These are phyloP conservation scores for Tephrocybe sp. DNA, from an alignment of 768 basidiomycete genomes.

Conservation along the genomic window DNA sequence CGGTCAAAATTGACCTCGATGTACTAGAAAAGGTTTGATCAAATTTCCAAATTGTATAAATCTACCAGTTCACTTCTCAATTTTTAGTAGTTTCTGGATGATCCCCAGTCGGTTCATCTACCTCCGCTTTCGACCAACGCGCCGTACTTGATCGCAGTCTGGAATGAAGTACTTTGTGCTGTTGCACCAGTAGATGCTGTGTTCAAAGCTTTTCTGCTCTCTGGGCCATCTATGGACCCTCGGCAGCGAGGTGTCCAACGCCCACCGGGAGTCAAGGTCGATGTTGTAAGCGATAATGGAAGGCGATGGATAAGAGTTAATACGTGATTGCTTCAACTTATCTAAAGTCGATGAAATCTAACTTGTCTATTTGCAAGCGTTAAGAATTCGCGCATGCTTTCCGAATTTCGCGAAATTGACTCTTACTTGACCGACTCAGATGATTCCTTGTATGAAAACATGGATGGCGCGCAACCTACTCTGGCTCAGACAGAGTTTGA, in stretches of 20 bases:
- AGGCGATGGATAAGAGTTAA: constrained; percentile 82
- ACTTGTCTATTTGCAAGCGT: constrained; percentile 43
- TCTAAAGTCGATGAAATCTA: background rate
- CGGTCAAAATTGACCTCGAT: constrained; percentile 45
- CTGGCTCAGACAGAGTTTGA: constrained; percentile 57
- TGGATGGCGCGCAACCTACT: constrained; percentile 43
- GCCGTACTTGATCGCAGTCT: constrained; percentile 78
- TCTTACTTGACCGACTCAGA: constrained; percentile 70
- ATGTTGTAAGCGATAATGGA: constrained; percentile 77
- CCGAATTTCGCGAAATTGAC: constrained; percentile 85
- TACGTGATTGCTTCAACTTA: constrained; percentile 61
- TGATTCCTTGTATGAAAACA: constrained; percentile 52
- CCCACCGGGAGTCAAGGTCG: constrained; percentile 63
- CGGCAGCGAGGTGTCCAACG: constrained; percentile 24
- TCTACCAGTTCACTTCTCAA: constrained; percentile 12
- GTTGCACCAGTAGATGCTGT: constrained; percentile 57
- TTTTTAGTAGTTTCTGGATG: constrained; percentile 63
- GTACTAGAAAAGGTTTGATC: constrained; percentile 42
- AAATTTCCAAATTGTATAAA: background rate
- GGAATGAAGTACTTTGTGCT: constrained; percentile 73
- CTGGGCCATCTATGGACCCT: constrained; percentile 12
- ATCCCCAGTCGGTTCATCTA: constrained; percentile 41
- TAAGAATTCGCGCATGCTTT: constrained; percentile 72
- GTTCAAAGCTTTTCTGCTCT: constrained; percentile 49
- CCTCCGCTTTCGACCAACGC: constrained; percentile 73